Evolutionary conservation across 192 early-diverging fungal genomes (phyloP), one percentile per base, ranked within the genome.

Genomic region (Coemansia pectinata): DNA sequence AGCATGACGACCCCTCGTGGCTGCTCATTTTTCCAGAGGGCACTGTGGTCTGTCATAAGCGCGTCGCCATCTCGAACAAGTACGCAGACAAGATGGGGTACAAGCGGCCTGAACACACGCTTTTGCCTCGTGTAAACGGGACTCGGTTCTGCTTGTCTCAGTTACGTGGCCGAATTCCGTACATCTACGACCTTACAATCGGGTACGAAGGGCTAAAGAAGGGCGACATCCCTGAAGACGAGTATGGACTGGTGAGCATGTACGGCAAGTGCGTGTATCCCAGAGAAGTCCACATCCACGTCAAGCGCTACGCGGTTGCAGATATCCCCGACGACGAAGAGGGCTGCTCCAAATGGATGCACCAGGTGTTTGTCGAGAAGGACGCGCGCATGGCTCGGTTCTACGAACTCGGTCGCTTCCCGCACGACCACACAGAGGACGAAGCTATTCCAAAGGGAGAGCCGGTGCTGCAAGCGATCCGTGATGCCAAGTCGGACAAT

Each of bases 1-100:
- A 76, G 11, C 78, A 77, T 9, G 78, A 89, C 38, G 79, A 88
- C 27, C 95, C 95, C 17, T 81, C 94, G 44, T 95, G 93, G 96
- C 87, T 99, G 27, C 85, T 97, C 19, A 87, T 99, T 21, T 99
- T 96, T 83, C 97, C 97, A 0, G 97, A 99, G 80, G 97, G 97
- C 63, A 99, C 97, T 15, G 89, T 96, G 12, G 86, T 95, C 34
- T 94, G 94, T 39, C 75, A 88, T 25, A 87, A 88, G 60, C 94
- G 92, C 48, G 87, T 88, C 6, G 85, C 78, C 59, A 89, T 88
- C 17, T 92, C 90, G 9, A 72, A 85, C 64, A 77, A 81, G 5
- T 98, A 86, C 73, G 93, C 93, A 0, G 86, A 92, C 33, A 91
- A 91, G 65, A 85, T 74, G 69, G 86, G 86, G 10, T 72, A 78